Conservation (phyloP, 352 stramenopile genomes). For the Globisporangium yorkense region DNA sequence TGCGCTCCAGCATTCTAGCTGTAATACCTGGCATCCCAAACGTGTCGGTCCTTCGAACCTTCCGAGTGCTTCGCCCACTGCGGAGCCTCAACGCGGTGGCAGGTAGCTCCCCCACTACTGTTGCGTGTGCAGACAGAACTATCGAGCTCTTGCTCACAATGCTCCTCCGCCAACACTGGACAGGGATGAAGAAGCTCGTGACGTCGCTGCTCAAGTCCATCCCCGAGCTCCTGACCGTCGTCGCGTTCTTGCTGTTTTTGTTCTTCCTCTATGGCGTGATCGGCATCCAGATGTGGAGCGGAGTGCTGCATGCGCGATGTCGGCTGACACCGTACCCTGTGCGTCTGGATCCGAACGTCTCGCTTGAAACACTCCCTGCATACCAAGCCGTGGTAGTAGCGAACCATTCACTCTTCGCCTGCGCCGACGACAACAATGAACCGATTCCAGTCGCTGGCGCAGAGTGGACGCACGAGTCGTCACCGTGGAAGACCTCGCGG, state of each 20-base stretch:
- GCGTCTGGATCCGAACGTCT: slow-evolving; percentile 30
- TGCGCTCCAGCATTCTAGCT: slow-evolving; percentile 38
- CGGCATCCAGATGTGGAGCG: slow-evolving; percentile 77
- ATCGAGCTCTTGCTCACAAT: background rate
- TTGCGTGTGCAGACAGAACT: background rate
- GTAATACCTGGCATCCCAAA: slow-evolving; percentile 62
- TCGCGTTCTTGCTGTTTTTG: slow-evolving; percentile 75
- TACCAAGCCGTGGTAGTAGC: slow-evolving; percentile 27
- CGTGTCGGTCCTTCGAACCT: slow-evolving; percentile 49
- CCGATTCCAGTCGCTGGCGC: slow-evolving; percentile 28
- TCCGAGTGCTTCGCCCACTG: slow-evolving; percentile 55
- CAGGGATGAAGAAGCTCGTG: slow-evolving; percentile 78
- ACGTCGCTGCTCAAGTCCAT: slow-evolving; percentile 70
- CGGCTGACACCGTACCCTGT: slow-evolving; percentile 67
- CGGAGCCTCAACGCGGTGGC: slow-evolving; percentile 55
- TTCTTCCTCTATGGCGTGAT: slow-evolving; percentile 86
- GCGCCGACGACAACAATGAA: slow-evolving; percentile 22
- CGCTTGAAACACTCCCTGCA: slow-evolving; percentile 16
- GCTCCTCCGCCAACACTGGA: background rate
- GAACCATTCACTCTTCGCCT: slow-evolving; percentile 33
- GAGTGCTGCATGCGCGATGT: slow-evolving; percentile 55
- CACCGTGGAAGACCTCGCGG: slow-evolving; percentile 43
- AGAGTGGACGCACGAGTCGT: slow-evolving; percentile 42
- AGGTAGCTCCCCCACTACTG: slow-evolving; percentile 19
- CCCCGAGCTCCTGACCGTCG: slow-evolving; percentile 67